Base-by-base conservation (phyloP, 768 basidiomycete species). In the Amanita jacksonii region DNA sequence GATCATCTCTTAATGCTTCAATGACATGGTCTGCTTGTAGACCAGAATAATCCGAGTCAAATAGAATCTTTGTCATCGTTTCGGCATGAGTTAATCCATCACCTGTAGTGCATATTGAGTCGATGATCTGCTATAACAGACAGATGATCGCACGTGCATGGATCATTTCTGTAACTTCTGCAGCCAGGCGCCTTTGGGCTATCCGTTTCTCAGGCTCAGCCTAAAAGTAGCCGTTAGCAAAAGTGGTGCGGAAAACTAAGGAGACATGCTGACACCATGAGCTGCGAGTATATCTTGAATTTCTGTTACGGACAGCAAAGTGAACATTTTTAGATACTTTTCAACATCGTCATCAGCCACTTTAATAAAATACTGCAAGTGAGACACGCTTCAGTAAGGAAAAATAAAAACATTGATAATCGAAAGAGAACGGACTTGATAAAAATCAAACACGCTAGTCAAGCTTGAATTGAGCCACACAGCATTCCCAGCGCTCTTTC, bases 401-500 rank as follows among this genome's bases (percentile, higher is more conserved):
- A 8, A 4, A 10, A 37, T 13, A 38, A 41, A 27, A 16, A 13
- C 41, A 47, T n/a, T n/a, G 27, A 24, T 15, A 22, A 23, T 39
- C n/a, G 31, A 48, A 24, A 55, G 24, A 13, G 3, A 5, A 20
- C 62, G 20, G 45, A 85, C 94, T 69, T 99, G 96, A 56, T 97
- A 98, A 55, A 99, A 91, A 51, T 97, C 93, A 52, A 87, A 87
- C 15, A 85, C 73, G 50, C 85, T 87, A 2, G 94, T 98, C 56
- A 86, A 59, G 9, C 63, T 55, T 20, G 74, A 65, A 57, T 96
- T 81, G 28, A 99, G 66, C 87, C 94, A 97, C 1, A 99, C 65
- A 1, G 94, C 94, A 54, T 97, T 98, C 3, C 94, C 93, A 0
- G 88, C 85, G 52, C 87, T 92, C 70, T 99, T 99, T 5, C 94